Conservation (phyloP, 2,329 filamentous ascomycete species). For the Balansia obtecta region DNA sequence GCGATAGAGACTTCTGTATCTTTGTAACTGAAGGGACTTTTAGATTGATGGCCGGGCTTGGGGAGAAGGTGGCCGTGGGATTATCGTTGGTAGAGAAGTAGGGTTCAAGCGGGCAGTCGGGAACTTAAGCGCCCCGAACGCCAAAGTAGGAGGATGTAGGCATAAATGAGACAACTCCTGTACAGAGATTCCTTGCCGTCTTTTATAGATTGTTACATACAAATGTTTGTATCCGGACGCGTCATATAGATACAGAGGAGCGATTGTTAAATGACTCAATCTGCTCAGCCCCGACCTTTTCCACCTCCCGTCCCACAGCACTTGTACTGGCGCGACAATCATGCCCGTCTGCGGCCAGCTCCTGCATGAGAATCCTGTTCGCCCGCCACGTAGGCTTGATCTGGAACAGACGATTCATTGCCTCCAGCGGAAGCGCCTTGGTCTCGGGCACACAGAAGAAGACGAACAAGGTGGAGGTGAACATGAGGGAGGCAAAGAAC, state of each 20-base stretch:
- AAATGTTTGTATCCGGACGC: too few species aligned
- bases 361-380: constrained; percentile 30
- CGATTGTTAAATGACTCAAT: constrained; percentile 10
- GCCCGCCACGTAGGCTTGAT: constrained; percentile 32
- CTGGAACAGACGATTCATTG: constrained; percentile 50
- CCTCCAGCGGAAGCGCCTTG: constrained; percentile 51
- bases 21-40: too few species aligned
- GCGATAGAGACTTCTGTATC: too few species aligned
- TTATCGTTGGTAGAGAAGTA: too few species aligned
- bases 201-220: too few species aligned
- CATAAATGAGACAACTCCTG: too few species aligned
- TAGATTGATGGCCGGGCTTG: too few species aligned
- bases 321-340: constrained; percentile 20
- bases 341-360: constrained; percentile 24
- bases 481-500: constrained; percentile 54
- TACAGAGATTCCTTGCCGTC: too few species aligned
- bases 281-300: constrained; percentile 16
- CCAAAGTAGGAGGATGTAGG: too few species aligned
- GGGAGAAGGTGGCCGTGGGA: too few species aligned
- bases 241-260: background rate
- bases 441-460: constrained; percentile 55
- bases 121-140: too few species aligned
- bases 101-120: too few species aligned
- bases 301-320: constrained; percentile 14
- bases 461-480: constrained; percentile 44